Base-by-base conservation (phyloP, 805 yeast genomes). In the Pichia californica region DNA sequence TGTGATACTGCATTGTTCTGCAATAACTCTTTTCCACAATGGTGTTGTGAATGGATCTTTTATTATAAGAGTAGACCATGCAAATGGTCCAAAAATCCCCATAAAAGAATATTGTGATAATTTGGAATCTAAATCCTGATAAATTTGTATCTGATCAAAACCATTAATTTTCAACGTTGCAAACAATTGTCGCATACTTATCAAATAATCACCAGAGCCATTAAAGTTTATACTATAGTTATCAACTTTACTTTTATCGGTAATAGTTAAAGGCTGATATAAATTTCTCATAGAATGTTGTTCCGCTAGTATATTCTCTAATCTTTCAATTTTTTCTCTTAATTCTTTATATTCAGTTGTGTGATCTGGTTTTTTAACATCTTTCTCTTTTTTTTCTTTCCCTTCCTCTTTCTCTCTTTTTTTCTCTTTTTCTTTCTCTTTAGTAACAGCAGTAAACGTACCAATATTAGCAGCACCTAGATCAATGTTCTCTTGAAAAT, bases 31-130 rank as follows among this genome's bases (percentile, higher is more conserved):
- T 33, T 31, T 18, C 79, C 59, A 64, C 20, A 66, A 44, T 2
- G 62, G 55, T 20, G 52, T 52, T 44, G 65, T 36, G 54, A 61
- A 62, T 34, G 60, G 62, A 56, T 78, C 84, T 49, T 68, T 73
- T 43, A 66, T 65, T 43, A 76, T 56, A 25, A 74, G 46, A 0
- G 80, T 57, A 5, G 69, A 48, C 71, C 77, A 70, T 1, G 78
- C 57, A 29, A 74, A 64, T 0, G 81, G 76, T 2, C 81, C 82
- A 55, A 66, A 70, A 50, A 69, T 68, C 45, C 66, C 63, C 28
- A 69, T 56, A 26, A 73, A 55, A 3, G 68, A 58, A 34, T 63
- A 68, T 21, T 63, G 63, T n/a, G 64, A 43, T 40, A 66, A 58
- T 34, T 72, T 60, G 0, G 81, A 70, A 7, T 66, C 48, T 49